Evolutionary conservation across 495 filamentous ascomycete genomes (phyloP), one percentile per base, ranked within the genome.

Genomic region (Opeltia flavorubescens): DNA sequence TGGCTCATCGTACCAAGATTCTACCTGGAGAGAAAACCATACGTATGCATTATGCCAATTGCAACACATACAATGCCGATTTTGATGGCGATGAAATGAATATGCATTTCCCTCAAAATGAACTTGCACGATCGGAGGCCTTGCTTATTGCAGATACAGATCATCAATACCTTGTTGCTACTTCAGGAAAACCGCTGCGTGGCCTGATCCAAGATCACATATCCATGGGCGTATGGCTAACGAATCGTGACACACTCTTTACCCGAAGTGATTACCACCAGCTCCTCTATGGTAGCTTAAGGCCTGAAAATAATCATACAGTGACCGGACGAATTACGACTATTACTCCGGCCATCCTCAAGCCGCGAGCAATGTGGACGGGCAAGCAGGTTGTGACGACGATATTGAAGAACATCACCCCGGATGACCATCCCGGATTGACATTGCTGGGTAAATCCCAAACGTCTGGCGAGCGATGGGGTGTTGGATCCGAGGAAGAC

Each of bases 61-160:
- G 91, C 64, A 96, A 95, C 60, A 94, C 93, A 9, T 98, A 99
- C 72, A 99, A 99, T 55, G 93, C 93, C n/a, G 93, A 99, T 75
- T 99, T 96, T 63, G 93, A 99, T 61, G 93, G 93, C 61, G 93
- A 99, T 56, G 93, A 99, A 65, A 99, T 99, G 93, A 99, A 99
- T 62, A 94, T 99, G 91, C 93, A 99, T 62, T 95, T 99, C 59
- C 93, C 93, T 8, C 93, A 99, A 54, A 95, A 93, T 55, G 93
- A 95, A 59, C 69, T 95, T 58, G 93, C 89, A 21, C 74, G 91
- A 48, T 80, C 87, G 2, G 93, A 99, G 64, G 91, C 91, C 2
- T 70, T 88, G 44, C 80, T 83, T 59, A 80, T 99, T 55, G 91
- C 93, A 8, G 89, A 95, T 61, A 94, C 93, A 13, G 89, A 99